Evolutionary conservation across 106 monocot species (phyloP).

Genomic region (Dioscorea alata): DNA sequence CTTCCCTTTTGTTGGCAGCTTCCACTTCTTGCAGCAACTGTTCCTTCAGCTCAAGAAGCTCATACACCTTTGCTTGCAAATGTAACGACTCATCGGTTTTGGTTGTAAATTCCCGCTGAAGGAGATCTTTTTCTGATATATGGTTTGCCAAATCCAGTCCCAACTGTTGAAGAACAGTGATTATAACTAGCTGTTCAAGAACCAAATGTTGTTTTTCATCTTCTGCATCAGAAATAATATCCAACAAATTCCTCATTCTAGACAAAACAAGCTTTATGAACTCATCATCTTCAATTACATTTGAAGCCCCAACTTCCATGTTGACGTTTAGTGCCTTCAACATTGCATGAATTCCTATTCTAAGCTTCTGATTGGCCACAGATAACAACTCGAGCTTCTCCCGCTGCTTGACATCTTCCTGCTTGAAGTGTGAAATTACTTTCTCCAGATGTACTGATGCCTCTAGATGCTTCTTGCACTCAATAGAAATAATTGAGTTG

Average conservation of each 20-base stretch:
- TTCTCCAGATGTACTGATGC: constrained; percentile 14
- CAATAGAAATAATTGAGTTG: constrained; percentile 19
- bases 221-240: constrained; percentile 23
- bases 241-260: constrained; percentile 32
- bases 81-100: constrained; percentile 20
- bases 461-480: constrained; percentile 27
- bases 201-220: constrained; percentile 31
- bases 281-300: constrained; percentile 24
- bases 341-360: constrained; percentile 22
- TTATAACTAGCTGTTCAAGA: constrained; percentile 34
- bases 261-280: constrained; percentile 26
- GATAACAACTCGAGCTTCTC: constrained; percentile 10
- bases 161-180: constrained; percentile 42
- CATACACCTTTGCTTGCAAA: constrained; percentile 18
- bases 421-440: constrained; percentile 13
- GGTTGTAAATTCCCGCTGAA: constrained; percentile 16
- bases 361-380: constrained; percentile 41
- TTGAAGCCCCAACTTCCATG: constrained; percentile 11
- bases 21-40: constrained; percentile 18
- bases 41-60: constrained; percentile 23
- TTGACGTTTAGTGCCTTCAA: constrained; percentile 33
- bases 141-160: constrained; percentile 24
- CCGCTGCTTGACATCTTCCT: constrained; percentile 8
- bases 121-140: constrained; percentile 13
- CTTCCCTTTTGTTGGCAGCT: constrained; percentile 8